phyloP scores from a whole-genome alignment of 305 asterid species.

The Solanum chacoense region DNA sequence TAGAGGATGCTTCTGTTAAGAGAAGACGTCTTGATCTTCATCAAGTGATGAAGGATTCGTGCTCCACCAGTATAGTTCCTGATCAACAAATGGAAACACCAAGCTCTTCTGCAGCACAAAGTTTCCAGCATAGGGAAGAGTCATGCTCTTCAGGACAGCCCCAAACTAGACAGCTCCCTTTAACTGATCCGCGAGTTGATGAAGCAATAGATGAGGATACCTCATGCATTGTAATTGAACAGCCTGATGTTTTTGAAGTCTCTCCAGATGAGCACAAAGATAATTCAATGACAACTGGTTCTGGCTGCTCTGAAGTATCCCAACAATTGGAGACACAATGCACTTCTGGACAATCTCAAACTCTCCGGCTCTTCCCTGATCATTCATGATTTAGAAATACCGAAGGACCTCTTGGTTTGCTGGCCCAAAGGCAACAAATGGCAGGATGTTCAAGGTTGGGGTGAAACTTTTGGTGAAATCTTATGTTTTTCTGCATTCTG shows the following conservation, averaged over 20 bases:
- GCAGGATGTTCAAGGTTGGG: neutral
- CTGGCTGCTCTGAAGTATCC: neutral
- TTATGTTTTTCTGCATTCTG: neutral
- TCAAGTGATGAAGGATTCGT: neutral
- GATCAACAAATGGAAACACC: neutral
- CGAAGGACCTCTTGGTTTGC: neutral
- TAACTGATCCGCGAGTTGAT: neutral
- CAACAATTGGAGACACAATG: neutral
- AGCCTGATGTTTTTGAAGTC: neutral
- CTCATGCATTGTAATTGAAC: neutral
- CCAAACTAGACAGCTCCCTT: neutral
- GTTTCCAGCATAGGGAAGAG: neutral
- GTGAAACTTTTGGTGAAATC: neutral
- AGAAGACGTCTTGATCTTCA: neutral
- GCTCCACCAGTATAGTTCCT: neutral
- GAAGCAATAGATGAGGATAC: neutral
- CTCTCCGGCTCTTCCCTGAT: neutral
- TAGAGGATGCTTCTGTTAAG: neutral
- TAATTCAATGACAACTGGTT: neutral
- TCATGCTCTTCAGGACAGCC: neutral
- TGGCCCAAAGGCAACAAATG: neutral
- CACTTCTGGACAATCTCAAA: neutral
- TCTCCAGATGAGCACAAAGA: neutral
- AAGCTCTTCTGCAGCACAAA: constrained; percentile 3
- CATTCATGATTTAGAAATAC: neutral